phyloP scores from a whole-genome alignment of 1,139 yeast genomes.

The Yamadazyma membranifaciens region DNA sequence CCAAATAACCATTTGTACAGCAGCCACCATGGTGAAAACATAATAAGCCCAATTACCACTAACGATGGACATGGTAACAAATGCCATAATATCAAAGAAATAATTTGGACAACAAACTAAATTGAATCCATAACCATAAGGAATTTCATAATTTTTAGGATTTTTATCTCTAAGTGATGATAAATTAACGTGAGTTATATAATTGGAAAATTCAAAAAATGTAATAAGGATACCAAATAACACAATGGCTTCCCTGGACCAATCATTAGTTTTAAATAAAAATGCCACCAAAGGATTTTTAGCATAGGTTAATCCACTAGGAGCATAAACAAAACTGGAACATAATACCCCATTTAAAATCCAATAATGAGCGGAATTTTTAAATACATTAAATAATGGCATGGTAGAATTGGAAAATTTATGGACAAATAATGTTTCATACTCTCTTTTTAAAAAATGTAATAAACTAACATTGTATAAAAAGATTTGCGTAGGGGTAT shows the following conservation, averaged over 20 bases:
- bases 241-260: constrained; percentile 4
- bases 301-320: constrained; percentile 23
- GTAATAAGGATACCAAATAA: constrained; percentile 8
- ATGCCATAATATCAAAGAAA: constrained; percentile 76
- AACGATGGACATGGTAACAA: constrained; percentile 68
- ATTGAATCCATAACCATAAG: constrained; percentile 46
- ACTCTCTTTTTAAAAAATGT: constrained; percentile 86
- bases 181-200: constrained; percentile 62
- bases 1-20: constrained; percentile 80
- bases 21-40: constrained; percentile 67
- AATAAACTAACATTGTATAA: constrained; percentile 47
- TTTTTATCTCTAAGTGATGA: constrained; percentile 53
- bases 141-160: constrained; percentile 35
- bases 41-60: constrained; percentile 78
- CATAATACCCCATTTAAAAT: constrained; percentile 73
- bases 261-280: constrained; percentile 14
- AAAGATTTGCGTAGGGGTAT: constrained; percentile 14
- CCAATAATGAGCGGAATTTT: constrained; percentile 93
- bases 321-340: constrained; percentile 69
- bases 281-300: constrained; percentile 7
- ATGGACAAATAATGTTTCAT: constrained; percentile 82
- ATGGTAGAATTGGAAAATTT: constrained; percentile 83
- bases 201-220: constrained; percentile 70
- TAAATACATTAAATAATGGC: constrained; percentile 86
- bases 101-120: constrained; percentile 76